Evolutionary conservation across 208 protist species (phyloP), one percentile per base, ranked within the genome.

Genomic region (Trypanosoma vivax): DNA sequence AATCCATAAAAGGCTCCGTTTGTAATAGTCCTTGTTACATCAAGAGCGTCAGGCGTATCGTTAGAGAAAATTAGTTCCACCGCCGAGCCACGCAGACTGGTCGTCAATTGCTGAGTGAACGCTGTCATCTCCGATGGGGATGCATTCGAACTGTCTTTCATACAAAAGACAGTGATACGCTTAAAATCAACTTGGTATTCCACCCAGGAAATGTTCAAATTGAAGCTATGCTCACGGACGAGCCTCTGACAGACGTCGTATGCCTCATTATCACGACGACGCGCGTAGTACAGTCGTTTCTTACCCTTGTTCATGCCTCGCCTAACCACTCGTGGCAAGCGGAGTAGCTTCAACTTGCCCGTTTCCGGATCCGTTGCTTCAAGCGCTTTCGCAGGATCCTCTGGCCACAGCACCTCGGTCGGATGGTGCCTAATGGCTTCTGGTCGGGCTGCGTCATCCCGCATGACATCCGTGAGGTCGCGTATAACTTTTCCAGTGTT

Each of bases 131-230:
- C 69, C 38, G 57, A 45, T 0, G 50, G 19, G 67, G 14, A 39
- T 21, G 55, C 65, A 70, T 27, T 70, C n/a, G 49, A 30, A 18
- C 56, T 35, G 24, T 18, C 70, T 51, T 33, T 72, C 47, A 25
- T 16, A 10, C 14, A 81, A 57, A 62, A 78, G 24, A 91, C 51
- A 35, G 61, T 83, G 34, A 73, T 69, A 23, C 68, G 58, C 23
- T 68, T 54, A 43, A 91, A 91, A 66, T 83, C 81, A 16, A 82
- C 83, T 28, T 91, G 79, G 50, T 91, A 91, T 50, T 83, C 77
- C 13, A 81, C 76, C 7, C 70, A 51, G 23, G 57, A 48, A 9
- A 79, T 61, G 23, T 23, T 52, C 14, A 90, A 18, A n/a, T 28
- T 35, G 25, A 60, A 56, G n/a, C 45, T 53, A 16, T 62, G 54